Base-by-base conservation (phyloP, 257 asterid genomes). In the Lycium ferocissimum region DNA sequence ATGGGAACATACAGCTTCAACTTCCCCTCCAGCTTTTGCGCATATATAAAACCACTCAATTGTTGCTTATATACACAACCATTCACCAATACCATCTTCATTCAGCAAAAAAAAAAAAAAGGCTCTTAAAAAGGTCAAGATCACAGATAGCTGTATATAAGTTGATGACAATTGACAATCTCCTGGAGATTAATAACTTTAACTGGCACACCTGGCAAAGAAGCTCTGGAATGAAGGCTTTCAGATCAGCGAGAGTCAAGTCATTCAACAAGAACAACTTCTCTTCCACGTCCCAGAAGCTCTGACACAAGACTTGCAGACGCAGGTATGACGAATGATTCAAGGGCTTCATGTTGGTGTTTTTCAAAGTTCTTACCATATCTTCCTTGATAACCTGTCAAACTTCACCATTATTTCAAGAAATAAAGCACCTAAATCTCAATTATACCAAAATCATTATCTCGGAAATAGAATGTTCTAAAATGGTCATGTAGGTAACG, bases 321-420 rank as follows among this genome's bases (percentile, higher is more conserved):
- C 98, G 92, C 89, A 92, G 89, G 91, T 95, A 97, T 66, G 98
- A 90, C 79, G 99, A 86, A 88, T 97, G 99, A 87, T 51, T 92
- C 79, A 94, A 87, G 80, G 99, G 99, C 92, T 97, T 97, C 98
- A 97, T 95, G 87, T 97, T 97, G 84, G 98, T 92, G 85, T 97
- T 97, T 89, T 93, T 95, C 91, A 95, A 89, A 87, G 92, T 92
- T 91, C 98, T 93, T 87, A 95, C 96, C 91, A 94, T 70, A 84
- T 92, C 95, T 92, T 97, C 99, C 90, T 95, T 97, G 83, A 95
- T 87, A 82, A 97, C 98, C 99, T 97, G 93, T 85, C 87, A 84
- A 69, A 84, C 92, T 78, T 40, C 26, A 83, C 73, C 85, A 84
- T 85, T 75, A 90, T 82, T 43, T 45, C 88, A 70, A 66, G 84